Evolutionary conservation across 2,329 filamentous ascomycete species (phyloP).

Genomic region (Penicillium sclerotiorum): DNA sequence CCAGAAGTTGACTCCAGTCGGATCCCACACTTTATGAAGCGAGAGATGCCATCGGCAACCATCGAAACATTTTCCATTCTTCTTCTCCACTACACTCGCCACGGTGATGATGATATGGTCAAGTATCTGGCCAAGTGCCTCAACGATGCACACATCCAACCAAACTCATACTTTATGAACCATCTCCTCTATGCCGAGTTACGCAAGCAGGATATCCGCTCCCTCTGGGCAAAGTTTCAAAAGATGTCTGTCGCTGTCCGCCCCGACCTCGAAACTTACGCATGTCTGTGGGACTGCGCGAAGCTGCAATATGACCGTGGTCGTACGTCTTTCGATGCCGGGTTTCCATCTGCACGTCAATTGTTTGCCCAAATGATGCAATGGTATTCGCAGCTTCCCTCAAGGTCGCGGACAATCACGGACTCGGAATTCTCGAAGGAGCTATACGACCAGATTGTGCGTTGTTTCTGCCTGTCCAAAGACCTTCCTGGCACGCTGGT

Average conservation of each 20-base stretch:
- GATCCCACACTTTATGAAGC: constrained; percentile 43
- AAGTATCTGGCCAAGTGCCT: constrained; percentile 65
- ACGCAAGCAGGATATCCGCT: constrained; percentile 58
- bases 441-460: constrained; percentile 56
- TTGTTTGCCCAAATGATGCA: constrained; percentile 54
- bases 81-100: constrained; percentile 69
- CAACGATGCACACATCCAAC: constrained; percentile 63
- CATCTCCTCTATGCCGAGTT: constrained; percentile 71
- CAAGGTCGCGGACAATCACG: constrained; percentile 30
- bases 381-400: constrained; percentile 43
- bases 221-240: constrained; percentile 60
- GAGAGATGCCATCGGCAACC: constrained; percentile 61
- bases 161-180: constrained; percentile 77
- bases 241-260: constrained; percentile 56
- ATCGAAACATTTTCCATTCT: constrained; percentile 78
- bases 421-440: constrained; percentile 49
- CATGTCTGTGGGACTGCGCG: constrained; percentile 63
- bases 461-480: constrained; percentile 53
- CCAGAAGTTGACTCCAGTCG: constrained; percentile 21
- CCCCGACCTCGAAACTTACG: constrained; percentile 70
- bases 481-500: constrained; percentile 55
- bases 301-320: constrained; percentile 53
- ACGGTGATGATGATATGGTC: constrained; percentile 61
- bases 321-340: constrained; percentile 48
- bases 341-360: constrained; percentile 48